Evolutionary conservation across 2,329 filamentous ascomycete species (phyloP).

Genomic region (Colletotrichum magnum): DNA sequence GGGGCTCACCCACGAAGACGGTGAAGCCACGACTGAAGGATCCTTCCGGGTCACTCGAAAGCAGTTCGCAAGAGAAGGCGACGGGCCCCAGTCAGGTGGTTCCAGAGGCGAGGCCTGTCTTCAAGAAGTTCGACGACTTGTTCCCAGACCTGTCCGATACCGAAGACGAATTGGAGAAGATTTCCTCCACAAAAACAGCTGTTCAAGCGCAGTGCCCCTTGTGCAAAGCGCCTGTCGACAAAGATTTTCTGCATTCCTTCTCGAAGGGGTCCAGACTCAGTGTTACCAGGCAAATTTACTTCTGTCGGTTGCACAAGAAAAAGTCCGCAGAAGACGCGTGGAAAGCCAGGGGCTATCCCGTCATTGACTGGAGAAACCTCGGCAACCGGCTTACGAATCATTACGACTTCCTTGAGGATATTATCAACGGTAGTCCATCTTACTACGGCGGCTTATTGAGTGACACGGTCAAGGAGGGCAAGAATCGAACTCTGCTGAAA

Average conservation of each 20-base stretch:
- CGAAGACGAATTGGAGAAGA: conserved; percentile 14
- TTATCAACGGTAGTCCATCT: conserved; percentile 73
- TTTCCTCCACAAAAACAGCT: conserved; percentile 38
- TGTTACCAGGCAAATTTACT: conserved; percentile 71
- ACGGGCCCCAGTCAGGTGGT: neutral
- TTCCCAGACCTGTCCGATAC: conserved; percentile 33
- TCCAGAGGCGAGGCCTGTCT: neutral
- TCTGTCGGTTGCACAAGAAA: conserved; percentile 75
- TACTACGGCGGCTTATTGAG: conserved; percentile 73
- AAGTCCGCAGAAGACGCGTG: conserved; percentile 65
- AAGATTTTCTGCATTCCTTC: conserved; percentile 67
- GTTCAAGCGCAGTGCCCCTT: conserved; percentile 68
- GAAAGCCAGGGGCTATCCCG: conserved; percentile 73
- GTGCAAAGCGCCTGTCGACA: conserved; percentile 73
- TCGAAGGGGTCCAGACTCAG: conserved; percentile 63
- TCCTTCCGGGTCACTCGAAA: conserved; percentile 18
- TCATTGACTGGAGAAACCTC: conserved; percentile 77
- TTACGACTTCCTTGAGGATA: conserved; percentile 66
- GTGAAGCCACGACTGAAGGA: conserved; percentile 13
- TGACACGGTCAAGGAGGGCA: conserved; percentile 68
- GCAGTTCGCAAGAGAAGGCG: conserved; percentile 11
- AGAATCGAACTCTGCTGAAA: conserved; percentile 72
- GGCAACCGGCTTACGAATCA: conserved; percentile 71
- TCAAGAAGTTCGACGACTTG: conserved; percentile 18
- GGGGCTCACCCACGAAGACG: neutral